Conservation (phyloP, 2,329 filamentous ascomycete genomes). For the Paecilomyces formosus region DNA sequence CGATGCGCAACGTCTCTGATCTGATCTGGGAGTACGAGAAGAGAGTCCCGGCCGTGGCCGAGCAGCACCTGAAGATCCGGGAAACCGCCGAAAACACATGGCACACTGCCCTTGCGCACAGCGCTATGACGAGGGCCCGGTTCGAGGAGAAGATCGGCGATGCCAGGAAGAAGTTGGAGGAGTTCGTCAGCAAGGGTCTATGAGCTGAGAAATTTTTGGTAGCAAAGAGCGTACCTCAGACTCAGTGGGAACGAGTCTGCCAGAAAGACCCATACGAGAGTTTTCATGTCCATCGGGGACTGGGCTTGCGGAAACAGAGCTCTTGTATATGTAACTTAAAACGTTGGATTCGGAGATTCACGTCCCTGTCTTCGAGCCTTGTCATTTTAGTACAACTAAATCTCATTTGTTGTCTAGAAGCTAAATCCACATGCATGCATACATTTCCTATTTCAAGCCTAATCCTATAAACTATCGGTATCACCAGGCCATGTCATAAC, state of each 20-base stretch:
- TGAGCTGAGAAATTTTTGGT: constrained; percentile 32
- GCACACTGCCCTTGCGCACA: constrained; percentile 68
- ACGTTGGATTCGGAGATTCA: not conserved
- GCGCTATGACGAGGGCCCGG: constrained; percentile 60
- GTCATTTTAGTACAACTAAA: not conserved
- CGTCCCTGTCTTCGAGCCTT: not conserved
- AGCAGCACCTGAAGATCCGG: constrained; percentile 68
- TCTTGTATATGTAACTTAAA: not conserved
- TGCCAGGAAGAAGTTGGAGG: constrained; percentile 70
- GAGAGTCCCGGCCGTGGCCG: constrained; percentile 71
- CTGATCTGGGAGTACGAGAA: constrained; percentile 91
- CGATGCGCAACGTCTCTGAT: constrained; percentile 80
- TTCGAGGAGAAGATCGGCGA: constrained; percentile 74
- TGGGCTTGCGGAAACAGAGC: not conserved
- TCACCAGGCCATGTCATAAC: not conserved
- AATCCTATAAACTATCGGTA: not conserved
- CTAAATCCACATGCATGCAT: not conserved
- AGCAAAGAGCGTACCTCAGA: not conserved
- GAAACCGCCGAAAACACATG: constrained; percentile 62
- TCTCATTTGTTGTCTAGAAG: not conserved
- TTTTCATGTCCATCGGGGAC: not conserved
- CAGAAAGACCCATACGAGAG: not conserved
- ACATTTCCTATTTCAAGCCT: not conserved
- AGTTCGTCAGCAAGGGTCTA: constrained; percentile 86
- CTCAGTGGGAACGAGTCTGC: not conserved